Evolutionary conservation across 805 yeast species (phyloP), one percentile per base, ranked within the genome.

Genomic region (Hanseniaspora guilliermondii): DNA sequence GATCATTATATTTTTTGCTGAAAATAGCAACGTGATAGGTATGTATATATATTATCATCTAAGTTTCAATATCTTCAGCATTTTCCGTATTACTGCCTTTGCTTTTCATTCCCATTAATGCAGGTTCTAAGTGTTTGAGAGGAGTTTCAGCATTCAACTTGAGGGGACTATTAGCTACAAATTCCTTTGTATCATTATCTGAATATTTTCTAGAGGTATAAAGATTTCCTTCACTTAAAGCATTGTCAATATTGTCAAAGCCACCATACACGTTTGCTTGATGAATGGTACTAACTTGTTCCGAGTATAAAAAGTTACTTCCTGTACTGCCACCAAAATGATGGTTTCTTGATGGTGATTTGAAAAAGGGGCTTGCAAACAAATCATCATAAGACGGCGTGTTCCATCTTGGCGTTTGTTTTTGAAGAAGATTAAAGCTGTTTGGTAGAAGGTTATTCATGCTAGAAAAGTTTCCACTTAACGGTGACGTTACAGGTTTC

Each of bases 391-490:
- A 48, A 14, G 33, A 40, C 9, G 56, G 56, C 11, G 56, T 54
- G 33, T 54, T 54, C 56, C 56, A 54, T 32, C 53, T 54, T 25
- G 56, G 56, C 7, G 56, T 54, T 17, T 42, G 36, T 38, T 21
- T 52, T 14, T 49, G 54, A 6, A 44, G 27, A 14, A 39, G 9
- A 12, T 24, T 27, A 12, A 38, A 12, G 14, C 25, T 50, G 7
- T 41, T 19, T 30, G 40, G 38, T 19, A 40, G 25, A 8, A 17
- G n/a, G 14, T 32, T 49, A 11, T 49, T 49, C 24, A 41, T 9
- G 14, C n/a, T 22, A 3, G 47, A 44, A 33, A 40, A 35, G 17
- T 30, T 38, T 21, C 22, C 21, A 22, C 19, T 42, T 16, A 44
- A 52, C 14, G 55, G 55, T 4, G 55, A 52, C 7, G 47, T 25